Base-by-base conservation (phyloP, 495 filamentous ascomycete species). In the Trypethelium eluteriae region DNA sequence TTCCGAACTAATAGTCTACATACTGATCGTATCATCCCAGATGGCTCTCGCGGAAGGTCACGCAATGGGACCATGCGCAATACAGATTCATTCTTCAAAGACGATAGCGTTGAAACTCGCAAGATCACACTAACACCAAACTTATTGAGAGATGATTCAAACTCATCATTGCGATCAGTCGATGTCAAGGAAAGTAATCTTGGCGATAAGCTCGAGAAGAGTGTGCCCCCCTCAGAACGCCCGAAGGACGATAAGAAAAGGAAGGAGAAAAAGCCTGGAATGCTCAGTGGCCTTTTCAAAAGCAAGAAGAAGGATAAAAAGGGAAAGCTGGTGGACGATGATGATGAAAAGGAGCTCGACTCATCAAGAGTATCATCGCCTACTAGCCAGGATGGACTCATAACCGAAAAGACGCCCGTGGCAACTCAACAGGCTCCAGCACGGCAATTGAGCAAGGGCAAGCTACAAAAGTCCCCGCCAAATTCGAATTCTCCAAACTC, bases 71-170 rank as follows among this genome's bases (percentile, higher is more conserved):
- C 88, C 50, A 81, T 96, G 32, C 84, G 93, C 66, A 93, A 93
- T 73, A 92, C 90, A 12, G 92, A 97, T 74, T 95, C 91, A 12
- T 96, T 98, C 81, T 97, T 96, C 82, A 95, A 92, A 76, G 94
- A 98, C 68, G 94, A 98, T 70, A 90, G 86, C 38, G 87, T 89
- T 44, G 95, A 97, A 73, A 96, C 94, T 1, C 90, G 93, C 76
- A 99, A 99, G 80, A 96, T 99, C 68, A 96, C 92, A 2, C 82
- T 99, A 39, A 99, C 94, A 0, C 94, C 94, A 12, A 96, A 93
- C 68, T 80, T 99, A n/a, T 81, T 98, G 46, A 86, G 94, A 16
- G 93, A 98, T 67, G 93, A 96, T 70, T 82, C 81, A 1, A 81
- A 77, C 64, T 83, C 81, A n/a, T 77, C 82, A 6, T 74, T 84